Percentiles rank a stretch among this genome's conserved stretches.
These are phyloP conservation scores for Lepiota brunneoincarnata DNA, from an alignment of 768 basidiomycete genomes.

Conservation along the genomic window DNA sequence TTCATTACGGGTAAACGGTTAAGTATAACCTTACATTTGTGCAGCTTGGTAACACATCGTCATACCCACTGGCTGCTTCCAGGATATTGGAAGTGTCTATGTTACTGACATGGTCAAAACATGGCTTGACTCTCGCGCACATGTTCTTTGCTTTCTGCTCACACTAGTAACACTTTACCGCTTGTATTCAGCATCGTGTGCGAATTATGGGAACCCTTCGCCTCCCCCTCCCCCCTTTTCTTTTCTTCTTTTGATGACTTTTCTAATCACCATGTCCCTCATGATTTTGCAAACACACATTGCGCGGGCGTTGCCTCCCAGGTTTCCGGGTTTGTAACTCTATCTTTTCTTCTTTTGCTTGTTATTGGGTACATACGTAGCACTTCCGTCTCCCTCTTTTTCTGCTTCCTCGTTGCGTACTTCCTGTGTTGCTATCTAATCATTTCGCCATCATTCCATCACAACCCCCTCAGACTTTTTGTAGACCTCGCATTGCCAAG, in stretches of 20 bases:
- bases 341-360: constrained; percentile 25
- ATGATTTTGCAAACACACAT: constrained; percentile 16
- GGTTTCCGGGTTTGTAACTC: constrained; percentile 37
- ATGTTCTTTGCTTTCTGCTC: not conserved
- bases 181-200: not conserved
- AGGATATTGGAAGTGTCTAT: not conserved
- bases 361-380: constrained; percentile 31
- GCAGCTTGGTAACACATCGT: not conserved
- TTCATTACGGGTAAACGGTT: not conserved
- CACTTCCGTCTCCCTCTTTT: constrained; percentile 17
- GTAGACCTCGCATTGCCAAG: constrained; percentile 8
- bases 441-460: constrained; percentile 19
- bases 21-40: not conserved
- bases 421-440: constrained; percentile 38
- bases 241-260: not conserved
- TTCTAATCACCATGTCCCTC: constrained; percentile 12
- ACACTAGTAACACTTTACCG: not conserved
- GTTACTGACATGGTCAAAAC: not conserved
- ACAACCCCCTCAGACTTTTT: constrained; percentile 12
- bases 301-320: constrained; percentile 18
- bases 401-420: constrained; percentile 17
- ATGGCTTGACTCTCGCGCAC: not conserved
- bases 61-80: not conserved
- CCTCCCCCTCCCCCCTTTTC: too few relatives aligned
- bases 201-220: not conserved